These are phyloP conservation scores for Avena sativa DNA, from an alignment of 176 grass and related monocot genomes.

Conservation along the genomic window DNA sequence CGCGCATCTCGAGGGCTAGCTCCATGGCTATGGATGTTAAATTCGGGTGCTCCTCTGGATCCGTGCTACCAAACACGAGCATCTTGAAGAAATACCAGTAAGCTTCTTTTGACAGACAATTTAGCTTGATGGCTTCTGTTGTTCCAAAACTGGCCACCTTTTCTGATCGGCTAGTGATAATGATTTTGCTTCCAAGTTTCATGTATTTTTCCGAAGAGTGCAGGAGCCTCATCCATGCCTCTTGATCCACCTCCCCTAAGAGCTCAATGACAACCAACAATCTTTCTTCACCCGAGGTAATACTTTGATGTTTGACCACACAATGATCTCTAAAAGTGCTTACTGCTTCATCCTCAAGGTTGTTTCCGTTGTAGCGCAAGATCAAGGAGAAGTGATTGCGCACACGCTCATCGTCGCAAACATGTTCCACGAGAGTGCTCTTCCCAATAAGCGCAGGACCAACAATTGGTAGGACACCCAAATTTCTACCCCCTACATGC, in stretches of 20 bases:
- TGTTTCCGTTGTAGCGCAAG: neutral
- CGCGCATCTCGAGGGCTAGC: slow-evolving; percentile 1
- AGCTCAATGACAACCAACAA: slow-evolving; percentile 20
- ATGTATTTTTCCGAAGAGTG: neutral
- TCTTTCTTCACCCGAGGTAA: neutral
- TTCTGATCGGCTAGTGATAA: neutral
- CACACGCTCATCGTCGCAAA: slow-evolving; percentile 8
- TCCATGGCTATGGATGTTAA: slow-evolving; percentile 25
- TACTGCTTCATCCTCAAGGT: neutral
- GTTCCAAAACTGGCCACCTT: neutral
- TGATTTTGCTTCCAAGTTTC: slow-evolving; percentile 20
- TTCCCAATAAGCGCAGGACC: neutral
- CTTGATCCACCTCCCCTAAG: neutral
- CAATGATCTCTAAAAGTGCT: neutral
- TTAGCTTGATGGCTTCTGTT: neutral
- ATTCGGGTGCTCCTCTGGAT: neutral
- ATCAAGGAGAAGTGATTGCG: neutral
- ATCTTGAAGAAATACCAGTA: slow-evolving; percentile 36
- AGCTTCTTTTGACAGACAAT: neutral
- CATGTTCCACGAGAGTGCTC: slow-evolving; percentile 12
- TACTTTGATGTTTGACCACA: neutral
- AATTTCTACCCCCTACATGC: neutral
- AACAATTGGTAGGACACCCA: neutral
- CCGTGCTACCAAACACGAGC: slow-evolving; percentile 26
- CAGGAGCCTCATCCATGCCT: neutral